Conservation (phyloP, 169 alveolate genomes). For the Pseudocohnilembus persalinus region DNA sequence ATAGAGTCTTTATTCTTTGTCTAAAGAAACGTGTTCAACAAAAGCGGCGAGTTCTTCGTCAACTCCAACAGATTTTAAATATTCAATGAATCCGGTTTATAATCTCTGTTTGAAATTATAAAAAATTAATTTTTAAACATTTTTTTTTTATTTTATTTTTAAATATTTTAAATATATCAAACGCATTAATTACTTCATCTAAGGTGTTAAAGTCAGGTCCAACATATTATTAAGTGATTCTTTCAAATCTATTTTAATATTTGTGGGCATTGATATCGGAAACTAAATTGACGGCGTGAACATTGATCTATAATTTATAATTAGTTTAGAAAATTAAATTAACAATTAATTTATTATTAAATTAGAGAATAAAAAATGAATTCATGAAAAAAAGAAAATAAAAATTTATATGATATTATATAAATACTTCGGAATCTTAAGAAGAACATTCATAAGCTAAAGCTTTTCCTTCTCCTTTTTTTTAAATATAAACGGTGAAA, state of each 20-base stretch:
- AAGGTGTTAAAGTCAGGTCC: slow-evolving; percentile 74
- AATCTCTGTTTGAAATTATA: slow-evolving; percentile 50
- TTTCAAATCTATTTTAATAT: slow-evolving; percentile 51
- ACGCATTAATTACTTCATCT: slow-evolving; percentile 53
- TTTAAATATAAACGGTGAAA: slow-evolving; percentile 52
- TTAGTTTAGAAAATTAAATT: neutral
- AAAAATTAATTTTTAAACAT: neutral
- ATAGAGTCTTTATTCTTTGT: slow-evolving; percentile 72
- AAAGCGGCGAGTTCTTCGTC: slow-evolving; percentile 70
- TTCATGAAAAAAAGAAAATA: neutral
- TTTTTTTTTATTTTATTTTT: neutral
- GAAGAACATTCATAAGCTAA: slow-evolving; percentile 64
- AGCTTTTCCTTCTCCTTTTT: slow-evolving; percentile 41
- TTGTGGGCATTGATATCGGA: slow-evolving; percentile 43
- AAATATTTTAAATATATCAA: too few relatives aligned
- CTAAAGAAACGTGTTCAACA: slow-evolving; percentile 63
- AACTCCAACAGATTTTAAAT: slow-evolving; percentile 58
- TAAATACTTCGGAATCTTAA: slow-evolving; percentile 52
- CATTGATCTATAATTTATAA: slow-evolving; percentile 34
- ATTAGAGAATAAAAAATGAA: neutral
- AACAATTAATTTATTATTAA: neutral
- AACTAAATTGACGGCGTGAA: slow-evolving; percentile 37
- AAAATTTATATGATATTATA: neutral
- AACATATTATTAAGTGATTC: slow-evolving; percentile 38
- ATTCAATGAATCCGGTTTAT: slow-evolving; percentile 52